Evolutionary conservation across 2,329 filamentous ascomycete genomes (phyloP), one percentile per base, ranked within the genome.

Genomic region (Phaeosphaeriaceae sp.): DNA sequence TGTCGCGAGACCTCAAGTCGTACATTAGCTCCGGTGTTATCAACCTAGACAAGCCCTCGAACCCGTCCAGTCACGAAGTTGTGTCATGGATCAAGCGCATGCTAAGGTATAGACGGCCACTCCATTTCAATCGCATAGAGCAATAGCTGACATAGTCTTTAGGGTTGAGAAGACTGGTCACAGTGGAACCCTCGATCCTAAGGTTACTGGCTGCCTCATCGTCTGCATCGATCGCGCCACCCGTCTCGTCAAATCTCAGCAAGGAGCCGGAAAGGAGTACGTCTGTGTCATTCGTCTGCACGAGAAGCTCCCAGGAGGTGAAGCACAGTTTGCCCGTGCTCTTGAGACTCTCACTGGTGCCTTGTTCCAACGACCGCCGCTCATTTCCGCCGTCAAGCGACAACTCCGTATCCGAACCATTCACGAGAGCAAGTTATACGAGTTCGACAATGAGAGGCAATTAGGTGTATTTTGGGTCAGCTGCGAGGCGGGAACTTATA

Each of bases 71-170:
- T 70, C 94, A 99, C 83, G 94, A 99, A 82, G 94, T 99, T 61
- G 94, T 99, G 71, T 93, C 94, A 62, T 99, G 94, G 94, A 89
- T 97, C 66, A 99, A 99, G 87, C 88, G 93, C 67, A 97, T 97
- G 69, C 83, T 99, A 48, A 87, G 89, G 88, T 92, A 85, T 59
- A 52, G 38, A 32, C 13, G 18, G 26, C 17, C 11, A 32, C 35
- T 16, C 32, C 23, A 34, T 35, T n/a, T 33, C n/a, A 5, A 15
- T 41, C 33, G 6, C n/a, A 18, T 33, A 35, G 15, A 8, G 18
- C 5, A 15, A 33, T 15, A 23, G 46, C 61, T 69, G 56, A 71
- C 39, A 30, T 8, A 3, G 3, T 7, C 11, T 38, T 6, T 49
- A 90, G 90, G 71, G 87, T 89, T 57, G 93, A 99, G 74, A 97